Percentiles rank a stretch among this genome's conserved stretches.
These are phyloP conservation scores for Talaromyces proteolyticus DNA, from an alignment of 495 filamentous ascomycete genomes.

Conservation along the genomic window DNA sequence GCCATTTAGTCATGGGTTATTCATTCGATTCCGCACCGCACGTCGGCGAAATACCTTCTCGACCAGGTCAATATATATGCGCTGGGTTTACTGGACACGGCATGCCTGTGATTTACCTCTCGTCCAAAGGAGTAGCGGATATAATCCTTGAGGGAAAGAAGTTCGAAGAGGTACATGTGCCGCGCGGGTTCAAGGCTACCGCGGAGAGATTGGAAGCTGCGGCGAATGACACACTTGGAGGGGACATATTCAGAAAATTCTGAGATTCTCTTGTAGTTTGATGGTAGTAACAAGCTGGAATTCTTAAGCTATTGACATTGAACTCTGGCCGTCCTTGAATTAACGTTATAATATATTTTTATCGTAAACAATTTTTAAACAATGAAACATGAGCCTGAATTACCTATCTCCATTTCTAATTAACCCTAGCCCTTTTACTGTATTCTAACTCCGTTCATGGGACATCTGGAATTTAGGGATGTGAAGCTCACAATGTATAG, in stretches of 20 bases:
- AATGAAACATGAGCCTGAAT: too few relatives aligned
- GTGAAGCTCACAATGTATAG: too few relatives aligned
- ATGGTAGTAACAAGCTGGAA: too few relatives aligned
- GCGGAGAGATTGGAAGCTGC: neutral
- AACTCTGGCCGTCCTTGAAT: too few relatives aligned
- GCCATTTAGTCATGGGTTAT: conserved; percentile 8
- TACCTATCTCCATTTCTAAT: too few relatives aligned
- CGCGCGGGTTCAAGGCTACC: conserved; percentile 2
- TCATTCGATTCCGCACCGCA: conserved; percentile 8
- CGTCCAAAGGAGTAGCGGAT: conserved; percentile 12
- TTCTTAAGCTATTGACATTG: too few relatives aligned
- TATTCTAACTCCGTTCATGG: too few relatives aligned
- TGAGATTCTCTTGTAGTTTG: too few relatives aligned
- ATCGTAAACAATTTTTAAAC: too few relatives aligned
- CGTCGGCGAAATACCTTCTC: conserved; percentile 11
- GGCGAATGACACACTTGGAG: neutral
- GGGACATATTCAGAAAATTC: neutral
- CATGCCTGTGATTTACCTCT: conserved; percentile 16
- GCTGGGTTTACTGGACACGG: conserved; percentile 20
- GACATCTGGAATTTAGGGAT: too few relatives aligned
- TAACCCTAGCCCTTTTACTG: too few relatives aligned
- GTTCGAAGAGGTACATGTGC: conserved; percentile 13
- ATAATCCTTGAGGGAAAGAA: conserved; percentile 11
- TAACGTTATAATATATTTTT: neutral
- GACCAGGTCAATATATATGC: conserved; percentile 11